These are phyloP conservation scores for Hypoxylon sp. DNA, from an alignment of 2,329 filamentous ascomycete genomes.

Conservation along the genomic window DNA sequence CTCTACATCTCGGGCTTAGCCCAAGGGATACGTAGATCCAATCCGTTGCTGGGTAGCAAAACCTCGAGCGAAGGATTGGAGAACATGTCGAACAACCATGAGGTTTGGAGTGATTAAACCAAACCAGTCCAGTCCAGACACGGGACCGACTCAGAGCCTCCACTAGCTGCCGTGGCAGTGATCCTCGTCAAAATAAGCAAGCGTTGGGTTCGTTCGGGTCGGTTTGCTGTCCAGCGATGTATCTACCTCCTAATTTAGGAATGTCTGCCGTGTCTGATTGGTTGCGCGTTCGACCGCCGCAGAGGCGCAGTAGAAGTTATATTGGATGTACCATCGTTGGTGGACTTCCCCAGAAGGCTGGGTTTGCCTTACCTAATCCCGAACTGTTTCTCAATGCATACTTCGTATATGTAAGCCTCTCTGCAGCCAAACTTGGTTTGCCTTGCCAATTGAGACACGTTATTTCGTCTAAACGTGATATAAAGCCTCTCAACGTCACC, in stretches of 20 bases:
- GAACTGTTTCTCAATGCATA: conserved; percentile 2
- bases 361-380: conserved; percentile 12
- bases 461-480: conserved; percentile 1
- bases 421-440: conserved; percentile 6
- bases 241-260: conserved; percentile 35
- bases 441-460: conserved; percentile 3
- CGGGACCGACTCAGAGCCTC: conserved; percentile 26
- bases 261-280: conserved; percentile 32
- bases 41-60: conserved; percentile 9
- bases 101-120: conserved; percentile 7
- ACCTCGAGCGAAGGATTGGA: conserved; percentile 29
- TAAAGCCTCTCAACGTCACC: conserved; percentile 9
- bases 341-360: conserved; percentile 25
- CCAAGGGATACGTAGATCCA: conserved; percentile 32
- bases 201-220: conserved; percentile 25
- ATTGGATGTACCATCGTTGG: conserved; percentile 19
- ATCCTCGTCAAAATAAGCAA: conserved; percentile 33
- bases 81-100: conserved; percentile 43
- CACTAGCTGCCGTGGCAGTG: conserved; percentile 32
- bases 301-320: conserved; percentile 33
- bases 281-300: conserved; percentile 7
- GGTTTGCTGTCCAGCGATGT: conserved; percentile 12
- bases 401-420: conserved; percentile 10
- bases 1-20: conserved; percentile 20
- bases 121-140: conserved; percentile 14